Evolutionary conservation across 805 yeast genomes (phyloP).

Genomic region (Cyberlindnera saturnus): DNA sequence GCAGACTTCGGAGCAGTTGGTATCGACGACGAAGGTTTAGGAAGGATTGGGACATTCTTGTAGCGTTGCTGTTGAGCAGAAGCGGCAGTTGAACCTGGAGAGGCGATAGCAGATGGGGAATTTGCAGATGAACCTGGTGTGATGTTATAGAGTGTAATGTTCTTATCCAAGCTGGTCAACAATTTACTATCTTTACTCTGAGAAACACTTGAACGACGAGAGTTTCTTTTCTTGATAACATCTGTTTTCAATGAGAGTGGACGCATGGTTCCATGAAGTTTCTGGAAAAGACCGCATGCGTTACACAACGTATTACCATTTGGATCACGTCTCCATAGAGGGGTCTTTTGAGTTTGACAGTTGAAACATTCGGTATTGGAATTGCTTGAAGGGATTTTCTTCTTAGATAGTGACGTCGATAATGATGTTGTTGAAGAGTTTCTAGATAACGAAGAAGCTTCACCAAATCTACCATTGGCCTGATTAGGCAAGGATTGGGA

Average conservation of each 20-base stretch:
- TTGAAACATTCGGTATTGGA: conserved; percentile 57
- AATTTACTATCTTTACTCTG: conserved; percentile 12
- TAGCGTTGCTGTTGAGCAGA: conserved; percentile 7
- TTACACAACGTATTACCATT: conserved; percentile 89
- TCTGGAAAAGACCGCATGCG: conserved; percentile 90
- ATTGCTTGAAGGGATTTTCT: conserved; percentile 17
- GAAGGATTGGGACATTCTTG: conserved; percentile 24
- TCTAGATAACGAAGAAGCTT: conserved; percentile 4
- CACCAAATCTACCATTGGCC: not conserved
- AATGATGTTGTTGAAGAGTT: conserved; percentile 11
- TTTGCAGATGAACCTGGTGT: conserved; percentile 18
- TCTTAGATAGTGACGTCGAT: conserved; percentile 20
- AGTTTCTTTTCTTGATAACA: conserved; percentile 73
- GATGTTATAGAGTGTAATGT: conserved; percentile 13
- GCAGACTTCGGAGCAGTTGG: conserved; percentile 7
- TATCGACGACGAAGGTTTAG: conserved; percentile 20
- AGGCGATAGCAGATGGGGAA: conserved; percentile 14
- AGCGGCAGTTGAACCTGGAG: conserved; percentile 3
- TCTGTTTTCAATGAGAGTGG: conserved; percentile 88
- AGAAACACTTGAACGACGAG: conserved; percentile 23
- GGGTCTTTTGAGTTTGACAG: conserved; percentile 86
- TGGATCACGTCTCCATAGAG: conserved; percentile 89
- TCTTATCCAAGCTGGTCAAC: conserved; percentile 18
- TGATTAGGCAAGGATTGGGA: conserved; percentile 11
- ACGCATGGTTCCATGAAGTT: conserved; percentile 87